Conservation (phyloP, 1,139 yeast species). For the Magnusiomyces ingens region DNA sequence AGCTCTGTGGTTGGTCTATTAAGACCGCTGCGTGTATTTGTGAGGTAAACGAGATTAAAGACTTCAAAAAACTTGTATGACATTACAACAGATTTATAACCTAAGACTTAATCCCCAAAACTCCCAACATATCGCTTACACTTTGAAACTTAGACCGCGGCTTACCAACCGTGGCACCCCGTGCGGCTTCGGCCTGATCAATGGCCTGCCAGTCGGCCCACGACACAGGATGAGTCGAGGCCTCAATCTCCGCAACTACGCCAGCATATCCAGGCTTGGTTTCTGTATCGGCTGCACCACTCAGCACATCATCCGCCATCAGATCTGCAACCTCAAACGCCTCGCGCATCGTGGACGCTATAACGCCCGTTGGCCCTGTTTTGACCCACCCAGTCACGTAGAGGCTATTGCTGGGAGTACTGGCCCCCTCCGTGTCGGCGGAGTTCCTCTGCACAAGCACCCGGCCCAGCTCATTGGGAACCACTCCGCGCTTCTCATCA, state of each 20-base stretch:
- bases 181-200: conserved; percentile 45
- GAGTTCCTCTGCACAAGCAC: conserved; percentile 31
- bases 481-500: conserved; percentile 43
- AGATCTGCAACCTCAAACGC: conserved; percentile 68
- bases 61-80: not conserved
- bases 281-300: conserved; percentile 12
- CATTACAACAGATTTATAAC: conserved; percentile 2
- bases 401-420: conserved; percentile 41
- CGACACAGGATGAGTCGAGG: conserved; percentile 35
- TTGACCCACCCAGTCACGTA: conserved; percentile 93
- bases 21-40: not conserved
- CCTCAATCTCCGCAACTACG: conserved; percentile 29
- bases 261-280: conserved; percentile 32
- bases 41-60: not conserved
- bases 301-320: conserved; percentile 14
- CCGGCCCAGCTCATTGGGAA: conserved; percentile 59
- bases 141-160: conserved; percentile 51
- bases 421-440: conserved; percentile 23
- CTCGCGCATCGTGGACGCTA: conserved; percentile 85
- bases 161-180: conserved; percentile 46
- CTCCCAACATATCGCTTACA: conserved; percentile 45
- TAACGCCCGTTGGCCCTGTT: conserved; percentile 84
- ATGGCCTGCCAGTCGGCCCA: conserved; percentile 75
- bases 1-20: conserved; percentile 4
- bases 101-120: conserved; percentile 15